Evolutionary conservation across 139 green algal genomes (phyloP), one percentile per base, ranked within the genome.

Genomic region (Closterium sp.): DNA sequence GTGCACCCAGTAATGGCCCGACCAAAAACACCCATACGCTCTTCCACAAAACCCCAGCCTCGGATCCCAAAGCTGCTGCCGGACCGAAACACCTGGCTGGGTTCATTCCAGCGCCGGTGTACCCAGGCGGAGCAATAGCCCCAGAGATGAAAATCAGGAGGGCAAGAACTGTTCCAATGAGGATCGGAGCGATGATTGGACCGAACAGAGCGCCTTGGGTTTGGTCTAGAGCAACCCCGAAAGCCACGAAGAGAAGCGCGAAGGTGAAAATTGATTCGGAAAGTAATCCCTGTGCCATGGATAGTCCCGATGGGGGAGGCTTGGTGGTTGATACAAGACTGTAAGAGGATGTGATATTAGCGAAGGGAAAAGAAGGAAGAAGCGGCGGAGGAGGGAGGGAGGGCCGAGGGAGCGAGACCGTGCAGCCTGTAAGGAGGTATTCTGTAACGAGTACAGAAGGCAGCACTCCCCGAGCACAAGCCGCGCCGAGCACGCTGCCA

Each of bases 11-110:
- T 10, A 89, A 28, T 0, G 89, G 89, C 30, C 89, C 89, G 1
- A 91, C 73, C 89, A 70, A 91, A 45, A 89, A 91, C 1, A 91
- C 73, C 89, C 89, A 91, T 21, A 89, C 19, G 89, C 89, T 24
- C 24, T 42, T 19, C 89, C 89, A 91, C 31, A 90, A 1, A 31
- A 89, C 70, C 30, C 42, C 45, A 79, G 62, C 62, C 62, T 79
- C 62, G 62, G 62, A 79, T 3, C 70, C 70, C 30, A 38, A 22
- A n/a, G 29, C 89, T 28, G 89, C 89, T 28, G 89, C 89, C 11
- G 87, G 87, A 22, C 89, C 89, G 2, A 91, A 91, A 13, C 70
- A 91, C 45, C 89, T 30, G 24, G 89, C 89, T 29, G 89, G 89
- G 89, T 91, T 91, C 89, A 91, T 91, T 1, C 70, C 70, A n/a